A percentile compares a stretch with the other conserved stretches of the same genome.
Conservation (phyloP, 805 yeast species). For the Komagataella phaffii region DNA sequence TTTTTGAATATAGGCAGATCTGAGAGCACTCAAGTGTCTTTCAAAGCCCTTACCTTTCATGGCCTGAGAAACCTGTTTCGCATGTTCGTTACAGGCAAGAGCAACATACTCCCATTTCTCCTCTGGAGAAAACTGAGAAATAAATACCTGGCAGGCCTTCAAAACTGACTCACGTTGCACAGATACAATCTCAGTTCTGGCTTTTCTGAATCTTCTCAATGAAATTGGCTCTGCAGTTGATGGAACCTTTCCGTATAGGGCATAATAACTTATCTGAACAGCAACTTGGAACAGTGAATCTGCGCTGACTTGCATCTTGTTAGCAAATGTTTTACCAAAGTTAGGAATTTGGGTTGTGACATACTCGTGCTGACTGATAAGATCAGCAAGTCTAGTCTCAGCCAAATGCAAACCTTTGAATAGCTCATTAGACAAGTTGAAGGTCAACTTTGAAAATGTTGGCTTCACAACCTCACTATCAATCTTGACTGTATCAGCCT, state of each 20-base stretch:
- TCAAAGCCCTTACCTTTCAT: constrained; percentile 59
- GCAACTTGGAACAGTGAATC: constrained; percentile 40
- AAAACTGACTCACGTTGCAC: constrained; percentile 42
- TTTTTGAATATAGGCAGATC: constrained; percentile 38
- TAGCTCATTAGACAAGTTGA: constrained; percentile 31
- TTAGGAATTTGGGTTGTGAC: constrained; percentile 19
- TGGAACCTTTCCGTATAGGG: constrained; percentile 35
- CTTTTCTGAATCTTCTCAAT: constrained; percentile 51
- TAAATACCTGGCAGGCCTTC: constrained; percentile 46
- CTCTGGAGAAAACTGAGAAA: constrained; percentile 34
- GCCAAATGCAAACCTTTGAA: constrained; percentile 36
- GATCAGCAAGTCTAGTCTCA: constrained; percentile 44
- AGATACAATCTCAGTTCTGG: constrained; percentile 59
- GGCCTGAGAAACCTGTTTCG: constrained; percentile 32
- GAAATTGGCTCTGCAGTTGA: constrained; percentile 36
- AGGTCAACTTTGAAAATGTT: constrained; percentile 13
- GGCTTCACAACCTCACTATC: constrained; percentile 22
- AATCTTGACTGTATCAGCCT: constrained; percentile 22
- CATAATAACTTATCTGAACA: constrained; percentile 40
- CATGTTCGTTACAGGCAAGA: constrained; percentile 39
- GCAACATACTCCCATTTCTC: constrained; percentile 37
- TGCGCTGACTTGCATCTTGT: constrained; percentile 26
- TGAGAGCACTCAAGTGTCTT: constrained; percentile 54
- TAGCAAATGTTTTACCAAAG: constrained; percentile 20
- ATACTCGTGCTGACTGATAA: constrained; percentile 44